Percentiles rank a stretch among this genome's conserved stretches.
phyloP scores from a whole-genome alignment of 805 yeast species.

The Kuraishia piskuri region DNA sequence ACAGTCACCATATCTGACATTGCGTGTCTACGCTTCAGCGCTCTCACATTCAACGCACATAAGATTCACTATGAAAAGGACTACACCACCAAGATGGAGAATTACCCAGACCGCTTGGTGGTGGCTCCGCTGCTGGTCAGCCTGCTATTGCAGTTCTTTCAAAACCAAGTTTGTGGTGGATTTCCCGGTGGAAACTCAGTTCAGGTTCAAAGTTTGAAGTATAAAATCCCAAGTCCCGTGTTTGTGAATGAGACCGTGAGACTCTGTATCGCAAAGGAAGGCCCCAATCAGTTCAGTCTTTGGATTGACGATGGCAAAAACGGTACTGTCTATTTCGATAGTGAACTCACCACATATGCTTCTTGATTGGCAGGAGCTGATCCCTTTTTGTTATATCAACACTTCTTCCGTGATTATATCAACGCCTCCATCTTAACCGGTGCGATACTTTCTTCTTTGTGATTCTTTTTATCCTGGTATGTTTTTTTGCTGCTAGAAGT shows the following conservation, averaged over 20 bases:
- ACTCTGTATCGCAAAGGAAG: constrained; percentile 13
- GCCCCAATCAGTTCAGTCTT: constrained; percentile 10
- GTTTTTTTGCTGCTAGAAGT: not conserved
- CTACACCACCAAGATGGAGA: constrained; percentile 48
- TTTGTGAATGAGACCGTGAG: constrained; percentile 30
- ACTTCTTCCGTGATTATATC: too few species aligned
- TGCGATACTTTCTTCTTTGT: not conserved
- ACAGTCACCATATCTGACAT: constrained; percentile 28
- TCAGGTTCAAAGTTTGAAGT: constrained; percentile 27
- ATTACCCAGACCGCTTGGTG: constrained; percentile 51
- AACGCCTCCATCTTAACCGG: not conserved
- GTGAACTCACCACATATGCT: not conserved
- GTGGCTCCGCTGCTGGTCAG: constrained; percentile 81
- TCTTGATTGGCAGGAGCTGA: too few species aligned
- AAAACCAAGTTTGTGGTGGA: constrained; percentile 9
- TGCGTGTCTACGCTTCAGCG: constrained; percentile 56
- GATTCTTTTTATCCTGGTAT: not conserved
- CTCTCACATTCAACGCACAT: constrained; percentile 77
- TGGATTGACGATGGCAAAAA: constrained; percentile 17
- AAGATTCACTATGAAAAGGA: constrained; percentile 63
- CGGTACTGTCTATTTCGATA: not conserved
- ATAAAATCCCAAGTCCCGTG: constrained; percentile 43
- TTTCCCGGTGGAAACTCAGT: constrained; percentile 4
- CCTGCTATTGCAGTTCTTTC: constrained; percentile 45
- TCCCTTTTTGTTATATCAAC: too few species aligned